A percentile compares a stretch with the other conserved stretches of the same genome.
Evolutionary conservation across 176 grass and related monocot species (phyloP).

Genomic region (Triticum turgidum): DNA sequence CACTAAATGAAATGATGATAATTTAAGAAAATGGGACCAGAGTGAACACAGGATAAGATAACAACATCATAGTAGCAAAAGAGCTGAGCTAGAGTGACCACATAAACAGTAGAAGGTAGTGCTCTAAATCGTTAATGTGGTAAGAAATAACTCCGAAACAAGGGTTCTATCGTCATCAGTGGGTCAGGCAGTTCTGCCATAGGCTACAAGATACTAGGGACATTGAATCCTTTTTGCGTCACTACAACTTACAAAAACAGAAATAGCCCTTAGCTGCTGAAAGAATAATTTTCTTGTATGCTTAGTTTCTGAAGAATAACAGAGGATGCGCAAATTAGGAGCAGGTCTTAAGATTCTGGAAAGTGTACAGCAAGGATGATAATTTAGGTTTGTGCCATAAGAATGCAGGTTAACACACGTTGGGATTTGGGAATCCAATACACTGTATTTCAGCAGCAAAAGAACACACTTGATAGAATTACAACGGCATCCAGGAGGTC

Average conservation of each 20-base stretch:
- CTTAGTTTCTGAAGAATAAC: not conserved
- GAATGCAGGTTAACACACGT: too few species aligned
- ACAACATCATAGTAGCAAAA: not conserved
- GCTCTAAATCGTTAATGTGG: not conserved
- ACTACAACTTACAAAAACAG: not conserved
- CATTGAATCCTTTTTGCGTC: not conserved
- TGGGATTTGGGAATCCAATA: too few species aligned
- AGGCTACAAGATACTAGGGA: not conserved
- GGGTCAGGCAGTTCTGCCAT: not conserved
- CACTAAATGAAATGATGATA: not conserved
- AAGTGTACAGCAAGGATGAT: not conserved
- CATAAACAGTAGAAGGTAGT: not conserved
- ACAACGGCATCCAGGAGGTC: not conserved
- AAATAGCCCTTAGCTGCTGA: not conserved
- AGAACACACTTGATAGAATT: not conserved
- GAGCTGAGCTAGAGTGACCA: not conserved
- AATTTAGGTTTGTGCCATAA: too few species aligned
- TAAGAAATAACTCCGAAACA: not conserved
- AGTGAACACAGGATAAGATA: not conserved
- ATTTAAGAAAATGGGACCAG: not conserved
- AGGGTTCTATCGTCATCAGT: not conserved
- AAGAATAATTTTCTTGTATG: not conserved
- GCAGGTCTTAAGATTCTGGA: not conserved
- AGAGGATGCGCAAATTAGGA: not conserved
- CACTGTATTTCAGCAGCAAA: not conserved